phyloP scores from a whole-genome alignment of 345 rosid genomes.

The Brassica juncea region DNA sequence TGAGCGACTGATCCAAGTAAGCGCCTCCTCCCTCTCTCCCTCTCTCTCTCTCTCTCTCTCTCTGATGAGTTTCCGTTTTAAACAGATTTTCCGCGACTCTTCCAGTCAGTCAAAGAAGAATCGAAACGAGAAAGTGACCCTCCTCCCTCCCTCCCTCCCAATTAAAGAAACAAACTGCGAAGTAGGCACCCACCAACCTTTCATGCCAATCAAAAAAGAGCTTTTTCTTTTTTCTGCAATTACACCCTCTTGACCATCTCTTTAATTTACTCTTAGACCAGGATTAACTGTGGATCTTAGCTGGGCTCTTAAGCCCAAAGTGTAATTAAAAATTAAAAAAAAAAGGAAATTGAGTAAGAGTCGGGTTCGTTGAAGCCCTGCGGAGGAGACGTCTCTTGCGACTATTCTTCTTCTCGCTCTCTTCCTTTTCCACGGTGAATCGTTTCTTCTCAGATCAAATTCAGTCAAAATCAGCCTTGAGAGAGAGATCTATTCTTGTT shows the following conservation, averaged over 20 bases:
- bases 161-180: neutral
- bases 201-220: constrained; percentile 7
- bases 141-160: neutral
- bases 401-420: no score
- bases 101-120: neutral
- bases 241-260: neutral
- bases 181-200: neutral
- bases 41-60: neutral
- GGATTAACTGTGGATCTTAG: no score
- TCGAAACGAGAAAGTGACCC: neutral
- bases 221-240: neutral
- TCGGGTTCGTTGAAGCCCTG: no score
- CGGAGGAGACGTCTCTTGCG: no score
- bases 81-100: neutral
- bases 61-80: neutral
- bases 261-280: neutral
- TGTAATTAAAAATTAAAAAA: no score
- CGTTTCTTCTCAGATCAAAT: no score
- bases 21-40: neutral
- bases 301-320: no score
- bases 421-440: no score
- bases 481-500: no score
- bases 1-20: neutral
- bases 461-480: no score
- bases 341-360: no score